A percentile compares a stretch with the other conserved stretches of the same genome.
These are phyloP conservation scores for Leishmania amazonensis DNA, from an alignment of 208 protist species.

Conservation along the genomic window DNA sequence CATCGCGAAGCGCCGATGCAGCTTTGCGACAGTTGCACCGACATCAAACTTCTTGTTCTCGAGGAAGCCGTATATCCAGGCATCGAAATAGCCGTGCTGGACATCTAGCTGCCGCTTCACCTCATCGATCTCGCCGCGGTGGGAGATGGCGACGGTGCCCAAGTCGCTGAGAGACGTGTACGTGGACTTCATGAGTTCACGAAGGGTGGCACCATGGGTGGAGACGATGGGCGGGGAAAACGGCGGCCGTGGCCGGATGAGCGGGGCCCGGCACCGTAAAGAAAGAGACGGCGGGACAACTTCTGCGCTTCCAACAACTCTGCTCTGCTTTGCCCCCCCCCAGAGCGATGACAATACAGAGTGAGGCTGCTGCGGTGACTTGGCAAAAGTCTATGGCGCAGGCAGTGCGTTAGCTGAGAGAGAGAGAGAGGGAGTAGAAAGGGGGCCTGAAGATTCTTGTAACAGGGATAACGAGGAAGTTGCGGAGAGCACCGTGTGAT, in stretches of 20 bases:
- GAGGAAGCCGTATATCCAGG: slow-evolving; percentile 79
- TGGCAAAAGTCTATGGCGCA: background rate
- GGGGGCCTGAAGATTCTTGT: background rate
- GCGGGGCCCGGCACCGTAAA: background rate
- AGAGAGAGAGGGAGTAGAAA: background rate
- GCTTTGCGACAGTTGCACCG: slow-evolving; percentile 67
- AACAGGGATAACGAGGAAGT: background rate
- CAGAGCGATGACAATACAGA: background rate
- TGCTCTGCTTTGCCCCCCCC: background rate
- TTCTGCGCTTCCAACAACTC: background rate
- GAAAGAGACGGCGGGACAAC: background rate
- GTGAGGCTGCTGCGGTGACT: background rate
- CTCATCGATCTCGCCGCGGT: slow-evolving; percentile 61
- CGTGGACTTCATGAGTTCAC: slow-evolving; percentile 16
- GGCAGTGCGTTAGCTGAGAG: background rate
- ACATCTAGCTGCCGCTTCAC: slow-evolving; percentile 59
- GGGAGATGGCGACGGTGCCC: slow-evolving; percentile 48
- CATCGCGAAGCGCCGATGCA: slow-evolving; percentile 65
- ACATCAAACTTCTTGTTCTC: slow-evolving; percentile 85
- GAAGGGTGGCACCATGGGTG: background rate
- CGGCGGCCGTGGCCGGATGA: background rate
- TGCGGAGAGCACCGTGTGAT: background rate
- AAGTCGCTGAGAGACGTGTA: slow-evolving; percentile 58
- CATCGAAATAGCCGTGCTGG: slow-evolving; percentile 53
- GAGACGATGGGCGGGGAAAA: background rate